Percentiles rank a stretch among this genome's conserved stretches.
phyloP scores from a whole-genome alignment of 1,284 basidiomycete species.

The Naganishia albida region DNA sequence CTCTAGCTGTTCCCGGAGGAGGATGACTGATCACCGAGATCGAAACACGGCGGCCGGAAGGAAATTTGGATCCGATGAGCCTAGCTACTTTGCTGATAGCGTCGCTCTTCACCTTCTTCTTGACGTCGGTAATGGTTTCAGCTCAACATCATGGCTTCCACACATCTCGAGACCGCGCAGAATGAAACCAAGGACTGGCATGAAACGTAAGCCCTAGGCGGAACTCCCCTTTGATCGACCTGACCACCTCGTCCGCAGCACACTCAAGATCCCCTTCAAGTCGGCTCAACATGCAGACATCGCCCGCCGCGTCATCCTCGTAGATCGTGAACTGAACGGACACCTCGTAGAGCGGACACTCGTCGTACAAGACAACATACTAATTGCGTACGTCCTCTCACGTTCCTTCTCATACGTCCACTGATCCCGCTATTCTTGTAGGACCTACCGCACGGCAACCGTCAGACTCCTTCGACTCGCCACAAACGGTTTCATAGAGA shows the following conservation, averaged over 20 bases:
- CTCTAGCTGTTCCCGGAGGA: not conserved
- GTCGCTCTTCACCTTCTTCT: too few species aligned
- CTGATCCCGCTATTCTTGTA: slow-evolving; percentile 26
- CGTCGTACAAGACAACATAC: slow-evolving; percentile 63
- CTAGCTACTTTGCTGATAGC: too few species aligned
- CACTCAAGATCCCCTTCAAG: slow-evolving; percentile 73
- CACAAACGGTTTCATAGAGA: slow-evolving; percentile 81
- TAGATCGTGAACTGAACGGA: slow-evolving; percentile 78
- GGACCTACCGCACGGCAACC: slow-evolving; percentile 62
- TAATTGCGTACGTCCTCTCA: slow-evolving; percentile 64
- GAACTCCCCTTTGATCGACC: not conserved
- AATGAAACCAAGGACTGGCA: slow-evolving; percentile 38
- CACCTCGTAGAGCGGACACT: slow-evolving; percentile 70
- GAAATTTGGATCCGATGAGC: not conserved
- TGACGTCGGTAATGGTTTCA: too few species aligned
- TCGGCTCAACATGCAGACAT: slow-evolving; percentile 71
- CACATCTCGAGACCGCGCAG: slow-evolving; percentile 15
- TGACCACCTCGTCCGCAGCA: slow-evolving; percentile 54
- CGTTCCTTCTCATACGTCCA: not conserved
- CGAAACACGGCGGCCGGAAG: not conserved
- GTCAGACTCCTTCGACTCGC: slow-evolving; percentile 78
- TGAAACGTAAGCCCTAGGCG: slow-evolving; percentile 37
- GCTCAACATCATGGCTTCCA: slow-evolving; percentile 23
- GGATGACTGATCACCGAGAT: not conserved
- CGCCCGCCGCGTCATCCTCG: slow-evolving; percentile 76